phyloP scores from a whole-genome alignment of 345 rosid genomes.

The Erucastrum elatum region DNA sequence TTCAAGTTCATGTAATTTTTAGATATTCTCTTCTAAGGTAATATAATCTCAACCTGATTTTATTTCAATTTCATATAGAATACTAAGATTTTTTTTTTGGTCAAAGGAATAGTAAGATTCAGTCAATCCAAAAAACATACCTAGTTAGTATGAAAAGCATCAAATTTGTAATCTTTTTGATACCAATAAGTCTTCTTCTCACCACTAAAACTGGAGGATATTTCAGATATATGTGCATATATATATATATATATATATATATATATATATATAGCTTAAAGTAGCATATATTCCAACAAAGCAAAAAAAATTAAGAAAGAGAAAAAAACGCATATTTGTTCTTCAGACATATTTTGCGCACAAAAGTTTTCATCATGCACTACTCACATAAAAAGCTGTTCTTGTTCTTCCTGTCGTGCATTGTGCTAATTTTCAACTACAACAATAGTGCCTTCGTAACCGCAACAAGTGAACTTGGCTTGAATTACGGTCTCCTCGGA shows the following conservation, averaged over 20 bases:
- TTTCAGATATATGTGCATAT: background rate
- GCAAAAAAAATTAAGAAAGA: background rate
- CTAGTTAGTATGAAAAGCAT: background rate
- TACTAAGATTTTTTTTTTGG: background rate
- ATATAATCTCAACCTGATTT: background rate
- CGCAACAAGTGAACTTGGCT: conserved; percentile 22
- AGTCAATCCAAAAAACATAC: background rate
- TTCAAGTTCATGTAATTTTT: background rate
- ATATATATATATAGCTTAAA: background rate
- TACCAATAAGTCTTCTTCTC: background rate
- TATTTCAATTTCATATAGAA: background rate
- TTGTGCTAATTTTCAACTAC: background rate
- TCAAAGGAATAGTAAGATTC: background rate
- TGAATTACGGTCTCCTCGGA: conserved; percentile 46
- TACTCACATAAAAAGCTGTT: conserved; percentile 2
- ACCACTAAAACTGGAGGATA: background rate
- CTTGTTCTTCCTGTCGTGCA: conserved; percentile 18
- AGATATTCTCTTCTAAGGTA: background rate
- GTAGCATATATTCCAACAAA: background rate
- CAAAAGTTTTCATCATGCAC: conserved; percentile 18
- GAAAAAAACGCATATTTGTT: background rate
- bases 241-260: background rate
- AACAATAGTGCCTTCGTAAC: background rate
- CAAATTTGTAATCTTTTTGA: background rate
- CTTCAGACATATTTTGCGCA: background rate